Percentiles rank a stretch among this genome's conserved stretches.
phyloP scores from a whole-genome alignment of 164 flowering plant species.

The Liquidambar formosana region DNA sequence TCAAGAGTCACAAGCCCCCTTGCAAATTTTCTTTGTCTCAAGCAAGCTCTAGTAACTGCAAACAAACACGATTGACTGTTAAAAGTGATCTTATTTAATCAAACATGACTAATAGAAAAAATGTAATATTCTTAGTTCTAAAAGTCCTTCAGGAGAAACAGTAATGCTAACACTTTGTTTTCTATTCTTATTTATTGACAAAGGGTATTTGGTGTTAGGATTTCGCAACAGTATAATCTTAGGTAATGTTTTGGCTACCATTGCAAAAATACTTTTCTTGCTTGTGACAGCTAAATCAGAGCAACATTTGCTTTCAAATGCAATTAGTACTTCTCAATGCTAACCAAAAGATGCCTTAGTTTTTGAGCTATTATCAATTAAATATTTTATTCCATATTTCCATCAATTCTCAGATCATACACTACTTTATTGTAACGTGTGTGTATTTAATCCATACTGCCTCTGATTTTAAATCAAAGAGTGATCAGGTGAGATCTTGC shows the following conservation, averaged over 20 bases:
- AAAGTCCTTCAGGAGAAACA: background rate
- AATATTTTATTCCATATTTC: background rate
- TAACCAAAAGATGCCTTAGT: background rate
- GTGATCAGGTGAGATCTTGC: background rate
- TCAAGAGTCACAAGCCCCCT: background rate
- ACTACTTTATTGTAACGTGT: background rate
- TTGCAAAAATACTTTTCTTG: too few species aligned
- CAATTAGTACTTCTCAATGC: background rate
- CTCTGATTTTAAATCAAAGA: background rate
- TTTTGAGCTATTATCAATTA: background rate
- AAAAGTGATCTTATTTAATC: too few species aligned
- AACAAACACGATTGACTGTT: background rate
- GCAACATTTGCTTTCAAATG: background rate
- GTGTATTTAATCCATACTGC: background rate
- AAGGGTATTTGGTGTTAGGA: background rate
- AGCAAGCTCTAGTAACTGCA: background rate
- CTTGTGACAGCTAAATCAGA: background rate
- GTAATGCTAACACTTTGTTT: background rate
- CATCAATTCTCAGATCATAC: background rate
- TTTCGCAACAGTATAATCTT: background rate
- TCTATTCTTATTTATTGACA: background rate
- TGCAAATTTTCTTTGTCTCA: background rate
- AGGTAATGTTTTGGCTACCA: background rate
- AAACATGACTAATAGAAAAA: too few species aligned
- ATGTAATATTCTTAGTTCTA: constrained; percentile 1